Evolutionary conservation across 768 basidiomycete species (phyloP).

Genomic region (Chlorophyllum brunneum): DNA sequence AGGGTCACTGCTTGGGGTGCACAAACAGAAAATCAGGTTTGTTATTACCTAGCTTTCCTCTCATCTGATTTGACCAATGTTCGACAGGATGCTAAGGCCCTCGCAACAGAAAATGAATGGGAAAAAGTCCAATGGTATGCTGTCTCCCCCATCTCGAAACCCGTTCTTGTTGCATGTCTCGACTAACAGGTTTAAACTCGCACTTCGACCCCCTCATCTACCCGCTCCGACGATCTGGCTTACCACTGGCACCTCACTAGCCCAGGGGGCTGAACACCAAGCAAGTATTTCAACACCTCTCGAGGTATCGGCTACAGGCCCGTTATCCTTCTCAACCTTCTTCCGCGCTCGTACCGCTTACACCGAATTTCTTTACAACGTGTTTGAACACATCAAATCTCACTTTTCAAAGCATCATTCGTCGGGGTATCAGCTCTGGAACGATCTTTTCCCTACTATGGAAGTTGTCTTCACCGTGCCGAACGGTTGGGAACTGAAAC

Average conservation of each 20-base stretch:
- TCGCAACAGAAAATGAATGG: not conserved
- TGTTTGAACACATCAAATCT: not conserved
- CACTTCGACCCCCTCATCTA: not conserved
- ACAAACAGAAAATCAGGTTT: not conserved
- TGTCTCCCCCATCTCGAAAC: not conserved
- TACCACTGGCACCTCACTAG: not conserved
- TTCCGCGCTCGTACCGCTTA: not conserved
- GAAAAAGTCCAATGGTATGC: not conserved
- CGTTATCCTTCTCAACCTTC: not conserved
- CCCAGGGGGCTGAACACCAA: not conserved
- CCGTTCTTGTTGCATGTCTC: not conserved
- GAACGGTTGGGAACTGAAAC: conserved; percentile 5
- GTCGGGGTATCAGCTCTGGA: not conserved
- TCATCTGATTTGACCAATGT: not conserved
- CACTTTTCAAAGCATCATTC: not conserved
- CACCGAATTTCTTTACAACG: not conserved
- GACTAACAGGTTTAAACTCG: conserved; percentile 1
- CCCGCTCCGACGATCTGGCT: not conserved
- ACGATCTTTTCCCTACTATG: not conserved
- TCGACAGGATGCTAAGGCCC: not conserved
- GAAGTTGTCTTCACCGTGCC: conserved; percentile 2
- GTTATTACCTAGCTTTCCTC: not conserved
- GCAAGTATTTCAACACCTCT: not conserved
- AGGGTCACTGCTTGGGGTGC: not conserved
- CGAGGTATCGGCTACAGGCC: not conserved